Evolutionary conservation across 108 stramenopile genomes (phyloP), one percentile per base, ranked within the genome.

Genomic region (Chaetoceros muelleri): DNA sequence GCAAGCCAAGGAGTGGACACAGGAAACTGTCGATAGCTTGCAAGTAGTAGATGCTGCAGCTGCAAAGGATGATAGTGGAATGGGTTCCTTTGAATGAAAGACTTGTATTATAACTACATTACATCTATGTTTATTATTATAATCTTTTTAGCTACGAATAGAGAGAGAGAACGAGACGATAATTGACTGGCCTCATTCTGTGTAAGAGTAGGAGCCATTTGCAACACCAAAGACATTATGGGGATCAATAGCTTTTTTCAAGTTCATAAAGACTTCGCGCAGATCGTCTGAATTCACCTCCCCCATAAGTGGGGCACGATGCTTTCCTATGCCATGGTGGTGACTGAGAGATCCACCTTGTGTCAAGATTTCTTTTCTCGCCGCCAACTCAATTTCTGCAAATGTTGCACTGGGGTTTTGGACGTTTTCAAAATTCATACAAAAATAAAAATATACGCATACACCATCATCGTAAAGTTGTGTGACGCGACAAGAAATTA

Each of bases 381-480:
- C 93, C 20, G 82, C 84, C 8, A 65, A 53, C 61, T 96, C 95
- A 55, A 96, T 76, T 8, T 73, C 74, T 0, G 77, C 57, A 65
- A 82, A 96, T 2, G 75, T 64, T 13, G 30, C 47, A 19, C 75
- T 75, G 3, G 90, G 78, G 45, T 90, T 66, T 21, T 45, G 8
- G 26, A 92, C 71, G 16, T 78, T 79, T 29, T 76, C 71, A 47
- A 64, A 58, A 47, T 76, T 80, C 60, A 96, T 91, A 61, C 83
- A 87, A 68, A 94, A 82, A 57, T 96, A 96, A 66, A 96, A 96
- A 67, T 96, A 96, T 26, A 96, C 65, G 65, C 92, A 95, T 23
- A 78, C 93, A 48, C 94, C 92, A 55, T 95, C 90, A 45, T 92
- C 90, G 48, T 96, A 96, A n/a, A 95, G 82, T 65, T 96, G 95